These are phyloP conservation scores for Tanozyma kutaoensis DNA, from an alignment of 805 yeast genomes.

Conservation along the genomic window DNA sequence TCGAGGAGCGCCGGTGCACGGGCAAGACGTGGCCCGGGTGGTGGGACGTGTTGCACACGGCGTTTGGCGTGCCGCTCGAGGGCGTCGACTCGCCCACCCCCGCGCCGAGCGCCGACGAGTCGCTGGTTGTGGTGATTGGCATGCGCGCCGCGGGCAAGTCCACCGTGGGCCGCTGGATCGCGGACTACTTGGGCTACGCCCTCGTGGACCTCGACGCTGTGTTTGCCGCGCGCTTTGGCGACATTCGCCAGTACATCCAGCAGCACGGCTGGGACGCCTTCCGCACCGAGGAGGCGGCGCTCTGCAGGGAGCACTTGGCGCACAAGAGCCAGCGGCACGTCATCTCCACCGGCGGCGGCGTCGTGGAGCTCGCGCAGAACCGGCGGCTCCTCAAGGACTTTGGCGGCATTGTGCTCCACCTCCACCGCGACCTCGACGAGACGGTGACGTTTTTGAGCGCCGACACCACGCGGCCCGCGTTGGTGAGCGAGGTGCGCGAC, in stretches of 20 bases:
- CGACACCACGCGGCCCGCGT: constrained; percentile 85
- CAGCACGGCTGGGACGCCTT: constrained; percentile 79
- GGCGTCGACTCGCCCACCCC: no score
- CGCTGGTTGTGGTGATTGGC: constrained; percentile 73
- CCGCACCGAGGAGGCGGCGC: constrained; percentile 49
- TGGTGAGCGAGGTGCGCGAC: constrained; percentile 58
- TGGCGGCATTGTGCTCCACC: constrained; percentile 78
- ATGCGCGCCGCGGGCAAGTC: constrained; percentile 98
- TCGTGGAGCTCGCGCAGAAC: constrained; percentile 67
- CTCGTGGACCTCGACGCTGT: constrained; percentile 67
- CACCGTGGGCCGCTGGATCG: constrained; percentile 70
- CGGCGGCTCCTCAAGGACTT: constrained; percentile 50
- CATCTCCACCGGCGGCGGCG: constrained; percentile 93
- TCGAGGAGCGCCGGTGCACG: constrained; percentile 83
- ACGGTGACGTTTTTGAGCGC: constrained; percentile 60
- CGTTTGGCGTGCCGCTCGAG: constrained; percentile 49
- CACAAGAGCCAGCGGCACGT: constrained; percentile 38
- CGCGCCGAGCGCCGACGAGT: constrained; percentile 12
- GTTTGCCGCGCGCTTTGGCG: constrained; percentile 43
- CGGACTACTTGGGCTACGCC: constrained; percentile 51
- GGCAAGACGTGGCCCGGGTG: constrained; percentile 99
- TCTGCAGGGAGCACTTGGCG: constrained; percentile 37
- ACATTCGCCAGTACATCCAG: constrained; percentile 50
- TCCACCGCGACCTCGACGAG: constrained; percentile 77
- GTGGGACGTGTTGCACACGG: constrained; percentile 87